These are phyloP conservation scores for Cerrena zonata DNA, from an alignment of 1,284 basidiomycete genomes.

Conservation along the genomic window DNA sequence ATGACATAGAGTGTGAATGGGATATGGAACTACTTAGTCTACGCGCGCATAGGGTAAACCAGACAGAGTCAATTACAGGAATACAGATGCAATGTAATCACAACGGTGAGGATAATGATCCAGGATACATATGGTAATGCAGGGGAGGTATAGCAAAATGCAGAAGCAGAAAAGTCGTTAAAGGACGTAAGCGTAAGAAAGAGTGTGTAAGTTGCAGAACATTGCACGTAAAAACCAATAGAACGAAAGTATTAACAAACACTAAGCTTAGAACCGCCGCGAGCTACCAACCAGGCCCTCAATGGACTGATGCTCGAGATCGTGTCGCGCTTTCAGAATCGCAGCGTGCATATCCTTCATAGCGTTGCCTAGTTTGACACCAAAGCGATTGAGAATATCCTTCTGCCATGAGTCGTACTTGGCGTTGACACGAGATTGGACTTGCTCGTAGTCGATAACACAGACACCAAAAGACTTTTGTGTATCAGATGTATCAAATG, in stretches of 20 bases:
- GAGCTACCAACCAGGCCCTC: conserved; percentile 48
- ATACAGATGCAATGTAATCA: conserved; percentile 8
- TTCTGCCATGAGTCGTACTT: conserved; percentile 98
- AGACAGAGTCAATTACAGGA: conserved; percentile 9
- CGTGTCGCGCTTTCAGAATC: conserved; percentile 88
- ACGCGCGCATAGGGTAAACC: conserved; percentile 9
- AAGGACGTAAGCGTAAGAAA: not conserved
- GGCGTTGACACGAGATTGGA: conserved; percentile 93
- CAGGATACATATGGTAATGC: conserved; percentile 3
- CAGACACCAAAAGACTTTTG: conserved; percentile 88
- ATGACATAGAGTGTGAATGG: not conserved
- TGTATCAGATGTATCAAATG: conserved; percentile 94
- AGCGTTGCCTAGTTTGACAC: conserved; percentile 82
- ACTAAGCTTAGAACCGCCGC: conserved; percentile 38
- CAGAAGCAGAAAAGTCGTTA: conserved; percentile 1
- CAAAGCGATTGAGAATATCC: conserved; percentile 89
- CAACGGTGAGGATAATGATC: conserved; percentile 6
- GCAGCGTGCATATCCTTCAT: conserved; percentile 96
- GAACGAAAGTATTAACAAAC: conserved; percentile 1
- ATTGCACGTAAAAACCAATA: not conserved
- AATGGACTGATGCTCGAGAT: conserved; percentile 87
- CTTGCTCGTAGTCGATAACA: conserved; percentile 95
- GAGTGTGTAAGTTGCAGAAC: not conserved
- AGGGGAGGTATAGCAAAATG: conserved; percentile 1
- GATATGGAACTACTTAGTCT: conserved; percentile 2